A percentile compares a stretch with the other conserved stretches of the same genome.
Evolutionary conservation across 2,329 filamentous ascomycete species (phyloP).

Genomic region (Beauveria scarabaeidicola): DNA sequence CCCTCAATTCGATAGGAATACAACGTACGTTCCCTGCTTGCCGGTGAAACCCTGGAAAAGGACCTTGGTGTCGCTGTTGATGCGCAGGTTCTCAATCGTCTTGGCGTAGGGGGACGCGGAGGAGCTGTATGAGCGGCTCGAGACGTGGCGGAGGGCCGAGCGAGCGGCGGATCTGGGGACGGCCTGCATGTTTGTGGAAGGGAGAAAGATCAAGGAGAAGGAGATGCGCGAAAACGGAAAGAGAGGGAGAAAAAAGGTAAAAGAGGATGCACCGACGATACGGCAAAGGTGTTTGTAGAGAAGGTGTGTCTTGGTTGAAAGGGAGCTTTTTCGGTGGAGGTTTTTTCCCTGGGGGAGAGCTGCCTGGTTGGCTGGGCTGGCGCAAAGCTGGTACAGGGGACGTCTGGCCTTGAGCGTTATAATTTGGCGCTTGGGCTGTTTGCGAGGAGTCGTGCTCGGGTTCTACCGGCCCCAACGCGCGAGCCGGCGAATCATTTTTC

Average conservation of each 20-base stretch:
- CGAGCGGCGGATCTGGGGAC: slow-evolving; percentile 61
- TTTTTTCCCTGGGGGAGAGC: slow-evolving; percentile 4
- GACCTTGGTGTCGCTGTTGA: slow-evolving; percentile 89
- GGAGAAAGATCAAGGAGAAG: neutral
- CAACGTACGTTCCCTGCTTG: slow-evolving; percentile 82
- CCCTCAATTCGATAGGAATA: neutral
- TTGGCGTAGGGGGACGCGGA: slow-evolving; percentile 59
- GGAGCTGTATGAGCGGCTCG: slow-evolving; percentile 67
- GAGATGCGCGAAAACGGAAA: slow-evolving; percentile 12
- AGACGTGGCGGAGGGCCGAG: slow-evolving; percentile 56
- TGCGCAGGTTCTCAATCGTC: slow-evolving; percentile 79
- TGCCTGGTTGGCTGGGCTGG: neutral
- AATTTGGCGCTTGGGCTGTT: neutral
- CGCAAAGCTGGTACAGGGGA: neutral
- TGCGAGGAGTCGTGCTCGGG: slow-evolving; percentile 7
- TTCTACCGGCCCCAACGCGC: slow-evolving; percentile 7
- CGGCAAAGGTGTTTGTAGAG: neutral
- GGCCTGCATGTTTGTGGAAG: slow-evolving; percentile 70
- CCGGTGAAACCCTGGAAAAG: slow-evolving; percentile 96
- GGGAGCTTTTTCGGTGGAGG: slow-evolving; percentile 10
- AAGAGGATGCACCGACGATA: neutral
- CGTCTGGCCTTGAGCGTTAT: neutral
- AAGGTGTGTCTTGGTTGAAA: slow-evolving; percentile 7
- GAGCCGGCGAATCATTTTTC: slow-evolving; percentile 10
- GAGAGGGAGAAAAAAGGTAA: slow-evolving; percentile 1